Conservation (phyloP, 345 rosid genomes). For the Draba incana region DNA sequence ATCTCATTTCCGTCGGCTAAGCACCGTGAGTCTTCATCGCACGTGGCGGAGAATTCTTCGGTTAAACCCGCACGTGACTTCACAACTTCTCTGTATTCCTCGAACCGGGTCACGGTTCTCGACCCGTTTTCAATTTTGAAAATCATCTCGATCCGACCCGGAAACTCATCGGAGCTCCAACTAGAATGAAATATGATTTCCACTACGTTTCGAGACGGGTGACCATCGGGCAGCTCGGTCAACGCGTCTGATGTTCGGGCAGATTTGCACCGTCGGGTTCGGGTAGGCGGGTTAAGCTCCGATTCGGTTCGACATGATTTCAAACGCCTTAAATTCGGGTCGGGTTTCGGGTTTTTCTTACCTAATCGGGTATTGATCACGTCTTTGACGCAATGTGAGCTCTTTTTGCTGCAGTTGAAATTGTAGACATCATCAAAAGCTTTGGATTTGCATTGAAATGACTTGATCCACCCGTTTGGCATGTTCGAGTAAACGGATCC, state of each 20-base stretch:
- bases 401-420: slow-evolving; percentile 66
- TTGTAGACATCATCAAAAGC: slow-evolving; percentile 75
- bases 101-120: slow-evolving; percentile 67
- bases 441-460: slow-evolving; percentile 81
- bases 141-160: slow-evolving; percentile 77
- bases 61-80: slow-evolving; percentile 50
- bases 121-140: slow-evolving; percentile 82
- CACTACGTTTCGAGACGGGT: slow-evolving; percentile 83
- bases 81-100: slow-evolving; percentile 77
- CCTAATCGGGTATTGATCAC: slow-evolving; percentile 53
- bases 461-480: slow-evolving; percentile 79
- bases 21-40: slow-evolving; percentile 77
- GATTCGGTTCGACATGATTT: slow-evolving; percentile 39
- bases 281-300: slow-evolving; percentile 33
- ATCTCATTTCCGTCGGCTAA: slow-evolving; percentile 91
- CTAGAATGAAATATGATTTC: slow-evolving; percentile 88
- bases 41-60: slow-evolving; percentile 28
- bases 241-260: slow-evolving; percentile 52
- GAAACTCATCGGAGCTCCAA: slow-evolving; percentile 66
- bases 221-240: slow-evolving; percentile 78
- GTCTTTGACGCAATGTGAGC: slow-evolving; percentile 52
- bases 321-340: slow-evolving; percentile 30
- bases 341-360: slow-evolving; percentile 31
- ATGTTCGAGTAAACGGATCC: slow-evolving; percentile 46
- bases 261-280: slow-evolving; percentile 38